A percentile compares a stretch with the other conserved stretches of the same genome.
Evolutionary conservation across 2,329 filamentous ascomycete genomes (phyloP).

Genomic region (Trichophyton verrucosum): DNA sequence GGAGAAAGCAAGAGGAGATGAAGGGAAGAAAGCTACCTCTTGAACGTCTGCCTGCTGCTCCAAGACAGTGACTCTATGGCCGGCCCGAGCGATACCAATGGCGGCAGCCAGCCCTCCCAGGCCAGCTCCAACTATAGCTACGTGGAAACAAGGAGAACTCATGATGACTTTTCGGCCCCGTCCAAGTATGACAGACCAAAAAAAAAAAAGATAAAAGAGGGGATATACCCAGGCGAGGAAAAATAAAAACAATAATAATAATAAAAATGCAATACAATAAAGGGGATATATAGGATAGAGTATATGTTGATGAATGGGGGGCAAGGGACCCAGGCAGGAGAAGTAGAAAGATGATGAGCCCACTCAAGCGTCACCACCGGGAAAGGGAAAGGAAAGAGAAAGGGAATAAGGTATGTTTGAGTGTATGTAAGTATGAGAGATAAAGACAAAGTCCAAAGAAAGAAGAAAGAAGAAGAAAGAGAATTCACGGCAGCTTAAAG

Average conservation of each 20-base stretch:
- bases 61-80: slow-evolving; percentile 17
- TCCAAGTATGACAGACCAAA: no score
- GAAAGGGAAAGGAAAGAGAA: not conserved
- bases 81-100: slow-evolving; percentile 13
- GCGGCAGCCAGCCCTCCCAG: slow-evolving; percentile 17
- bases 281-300: no score
- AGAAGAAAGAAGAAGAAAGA: not conserved
- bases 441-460: no score
- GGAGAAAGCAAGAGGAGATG: not conserved
- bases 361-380: not conserved
- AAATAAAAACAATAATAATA: not conserved
- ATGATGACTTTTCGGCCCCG: not conserved
- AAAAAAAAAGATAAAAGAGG: no score
- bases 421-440: no score
- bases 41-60: slow-evolving; percentile 29
- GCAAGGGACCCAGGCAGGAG: no score
- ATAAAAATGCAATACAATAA: no score
- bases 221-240: not conserved
- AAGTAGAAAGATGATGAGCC: not conserved
- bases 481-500: not conserved
- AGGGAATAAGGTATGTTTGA: not conserved
- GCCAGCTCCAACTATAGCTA: slow-evolving; percentile 16
- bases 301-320: no score
- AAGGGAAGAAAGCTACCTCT: slow-evolving; percentile 22
- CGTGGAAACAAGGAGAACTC: slow-evolving; percentile 7